Percentiles rank a stretch among this genome's conserved stretches.
Evolutionary conservation across 2,329 filamentous ascomycete species (phyloP).

Genomic region (Orbilia blumenaviensis): DNA sequence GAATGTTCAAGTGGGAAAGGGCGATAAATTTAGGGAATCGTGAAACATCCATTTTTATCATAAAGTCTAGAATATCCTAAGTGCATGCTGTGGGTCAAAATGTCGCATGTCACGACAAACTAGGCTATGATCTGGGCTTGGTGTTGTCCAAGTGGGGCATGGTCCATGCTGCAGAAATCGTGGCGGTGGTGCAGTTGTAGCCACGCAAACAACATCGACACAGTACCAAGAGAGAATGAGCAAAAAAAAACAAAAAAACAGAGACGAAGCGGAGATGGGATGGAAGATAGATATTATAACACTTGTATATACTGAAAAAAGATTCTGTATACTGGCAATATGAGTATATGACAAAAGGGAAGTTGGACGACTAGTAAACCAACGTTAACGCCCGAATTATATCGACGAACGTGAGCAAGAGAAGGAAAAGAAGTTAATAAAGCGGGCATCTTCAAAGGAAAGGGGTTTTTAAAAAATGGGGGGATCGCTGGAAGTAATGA

Average conservation of each 20-base stretch:
- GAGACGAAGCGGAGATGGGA: not conserved
- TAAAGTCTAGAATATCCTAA: not conserved
- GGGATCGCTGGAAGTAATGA: constrained; percentile 49
- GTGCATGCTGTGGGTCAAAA: too few species aligned
- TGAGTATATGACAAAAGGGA: constrained; percentile 42
- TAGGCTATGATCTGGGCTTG: not conserved
- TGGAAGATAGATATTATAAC: constrained; percentile 51
- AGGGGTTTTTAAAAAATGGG: not conserved
- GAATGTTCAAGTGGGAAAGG: not conserved
- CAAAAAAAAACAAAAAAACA: not conserved
- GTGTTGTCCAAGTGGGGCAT: too few species aligned
- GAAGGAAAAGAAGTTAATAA: constrained; percentile 20
- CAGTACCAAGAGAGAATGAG: not conserved
- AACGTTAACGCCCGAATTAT: constrained; percentile 24
- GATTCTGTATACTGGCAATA: constrained; percentile 30
- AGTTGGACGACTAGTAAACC: not conserved
- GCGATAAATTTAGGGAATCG: not conserved
- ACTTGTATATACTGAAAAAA: constrained; percentile 39
- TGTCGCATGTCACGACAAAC: not conserved
- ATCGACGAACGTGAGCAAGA: constrained; percentile 24
- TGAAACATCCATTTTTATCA: not conserved
- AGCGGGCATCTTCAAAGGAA: constrained; percentile 1
- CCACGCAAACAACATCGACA: not conserved
- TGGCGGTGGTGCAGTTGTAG: not conserved
- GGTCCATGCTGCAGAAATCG: too few species aligned